phyloP scores from a whole-genome alignment of 306 rosid species.

The Pterocarpus macrocarpus region DNA sequence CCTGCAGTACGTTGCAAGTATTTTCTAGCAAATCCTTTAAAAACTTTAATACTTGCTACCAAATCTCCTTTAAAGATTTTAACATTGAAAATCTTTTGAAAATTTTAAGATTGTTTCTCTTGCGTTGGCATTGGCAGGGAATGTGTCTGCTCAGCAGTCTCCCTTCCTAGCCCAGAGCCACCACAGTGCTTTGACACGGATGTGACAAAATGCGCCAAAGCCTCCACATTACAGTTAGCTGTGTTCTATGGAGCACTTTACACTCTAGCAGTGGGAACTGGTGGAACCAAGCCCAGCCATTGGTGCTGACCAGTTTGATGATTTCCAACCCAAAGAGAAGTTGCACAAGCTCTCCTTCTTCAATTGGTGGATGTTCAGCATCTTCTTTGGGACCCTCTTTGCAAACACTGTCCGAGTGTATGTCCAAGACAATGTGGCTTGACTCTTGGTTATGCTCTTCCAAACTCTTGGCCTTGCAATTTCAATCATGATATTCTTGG shows the following conservation, averaged over 20 bases:
- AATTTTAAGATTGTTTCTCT: not conserved
- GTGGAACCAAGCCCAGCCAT: constrained; percentile 97
- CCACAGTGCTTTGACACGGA: constrained; percentile 47
- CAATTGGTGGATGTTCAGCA: constrained; percentile 98
- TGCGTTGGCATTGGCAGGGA: constrained; percentile 48
- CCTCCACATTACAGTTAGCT: constrained; percentile 55
- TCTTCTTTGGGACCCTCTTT: constrained; percentile 88
- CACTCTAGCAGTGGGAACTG: constrained; percentile 81
- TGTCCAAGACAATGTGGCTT: constrained; percentile 78
- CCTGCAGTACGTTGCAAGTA: too few species aligned
- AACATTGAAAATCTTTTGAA: too few species aligned
- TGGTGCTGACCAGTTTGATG: constrained; percentile 95
- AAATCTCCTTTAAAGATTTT: too few species aligned
- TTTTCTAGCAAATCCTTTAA: too few species aligned
- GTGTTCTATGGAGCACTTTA: constrained; percentile 66
- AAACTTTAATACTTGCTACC: too few species aligned
- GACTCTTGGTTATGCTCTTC: constrained; percentile 87
- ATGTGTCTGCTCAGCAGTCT: constrained; percentile 61
- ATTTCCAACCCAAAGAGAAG: constrained; percentile 80
- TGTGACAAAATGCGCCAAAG: constrained; percentile 48
- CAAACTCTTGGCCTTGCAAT: constrained; percentile 75
- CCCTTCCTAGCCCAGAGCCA: constrained; percentile 57
- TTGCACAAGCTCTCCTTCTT: constrained; percentile 80
- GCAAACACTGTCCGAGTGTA: constrained; percentile 74
- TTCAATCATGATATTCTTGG: constrained; percentile 67